Evolutionary conservation across 495 filamentous ascomycete genomes (phyloP).

Genomic region (Peziza echinospora): DNA sequence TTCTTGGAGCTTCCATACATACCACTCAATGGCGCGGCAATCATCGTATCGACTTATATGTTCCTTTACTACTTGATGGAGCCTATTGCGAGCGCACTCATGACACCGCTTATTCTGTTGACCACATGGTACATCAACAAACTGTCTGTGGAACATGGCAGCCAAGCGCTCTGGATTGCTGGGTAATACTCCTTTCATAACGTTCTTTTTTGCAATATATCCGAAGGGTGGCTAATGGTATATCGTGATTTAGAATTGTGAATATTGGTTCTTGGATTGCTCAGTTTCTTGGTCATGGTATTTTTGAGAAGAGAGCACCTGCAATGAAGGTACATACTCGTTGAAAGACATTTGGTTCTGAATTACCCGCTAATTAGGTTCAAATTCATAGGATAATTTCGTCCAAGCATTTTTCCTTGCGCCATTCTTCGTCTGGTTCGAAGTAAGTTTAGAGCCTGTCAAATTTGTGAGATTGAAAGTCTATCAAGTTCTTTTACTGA

Average conservation of each 20-base stretch:
- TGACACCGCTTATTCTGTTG: constrained; percentile 50
- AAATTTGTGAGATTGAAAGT: not conserved
- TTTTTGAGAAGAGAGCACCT: constrained; percentile 70
- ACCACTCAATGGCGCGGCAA: constrained; percentile 52
- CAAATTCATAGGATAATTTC: constrained; percentile 59
- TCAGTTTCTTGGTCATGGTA: constrained; percentile 83
- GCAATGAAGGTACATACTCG: constrained; percentile 35
- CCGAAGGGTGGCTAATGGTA: not conserved
- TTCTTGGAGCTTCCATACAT: constrained; percentile 52
- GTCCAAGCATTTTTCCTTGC: constrained; percentile 83
- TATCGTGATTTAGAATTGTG: constrained; percentile 24
- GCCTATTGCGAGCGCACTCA: constrained; percentile 59
- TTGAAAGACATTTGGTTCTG: no score
- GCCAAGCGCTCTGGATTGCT: constrained; percentile 46
- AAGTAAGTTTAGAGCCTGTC: no score
- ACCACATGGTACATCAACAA: constrained; percentile 55
- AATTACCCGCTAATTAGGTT: no score
- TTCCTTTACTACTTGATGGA: constrained; percentile 79
- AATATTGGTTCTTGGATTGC: constrained; percentile 58
- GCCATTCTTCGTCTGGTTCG: constrained; percentile 96
- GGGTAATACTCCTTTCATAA: no score
- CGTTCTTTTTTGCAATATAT: no score
- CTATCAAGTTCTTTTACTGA: not conserved
- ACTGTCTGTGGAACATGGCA: constrained; percentile 42
- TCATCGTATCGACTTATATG: constrained; percentile 35